phyloP scores from a whole-genome alignment of 805 yeast genomes.

The Wickerhamiella shivajii region DNA sequence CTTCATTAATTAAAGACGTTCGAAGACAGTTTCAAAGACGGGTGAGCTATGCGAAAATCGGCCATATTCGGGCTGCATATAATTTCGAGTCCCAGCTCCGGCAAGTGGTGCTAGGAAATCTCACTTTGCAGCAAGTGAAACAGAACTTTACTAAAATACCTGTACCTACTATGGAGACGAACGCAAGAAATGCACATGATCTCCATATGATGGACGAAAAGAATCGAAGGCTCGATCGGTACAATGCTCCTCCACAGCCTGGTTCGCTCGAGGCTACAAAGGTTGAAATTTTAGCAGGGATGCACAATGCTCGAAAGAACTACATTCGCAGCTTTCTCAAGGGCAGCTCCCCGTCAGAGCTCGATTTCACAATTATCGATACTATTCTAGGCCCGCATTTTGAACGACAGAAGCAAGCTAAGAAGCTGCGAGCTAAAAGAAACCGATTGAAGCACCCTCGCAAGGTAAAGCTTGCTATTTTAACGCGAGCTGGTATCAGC shows the following conservation, averaged over 20 bases:
- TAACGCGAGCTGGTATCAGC: slow-evolving; percentile 12
- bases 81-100: slow-evolving; percentile 13
- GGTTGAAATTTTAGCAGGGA: slow-evolving; percentile 5
- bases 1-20: slow-evolving; percentile 1
- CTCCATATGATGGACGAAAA: slow-evolving; percentile 13
- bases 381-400: slow-evolving; percentile 14
- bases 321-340: not conserved
- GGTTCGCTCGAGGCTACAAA: slow-evolving; percentile 1
- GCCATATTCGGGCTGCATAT: slow-evolving; percentile 12
- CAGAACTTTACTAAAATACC: not conserved
- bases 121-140: slow-evolving; percentile 3
- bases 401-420: not conserved
- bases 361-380: slow-evolving; percentile 7
- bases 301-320: slow-evolving; percentile 1
- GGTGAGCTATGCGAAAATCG: slow-evolving; percentile 5
- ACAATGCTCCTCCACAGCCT: slow-evolving; percentile 12
- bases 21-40: slow-evolving; percentile 9
- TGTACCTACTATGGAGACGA: slow-evolving; percentile 1
- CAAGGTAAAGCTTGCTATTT: slow-evolving; percentile 9
- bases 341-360: no score
- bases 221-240: slow-evolving; percentile 14
- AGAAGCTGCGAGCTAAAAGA: not conserved
- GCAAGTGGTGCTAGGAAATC: slow-evolving; percentile 6
- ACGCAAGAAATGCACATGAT: not conserved
- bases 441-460: slow-evolving; percentile 10